Evolutionary conservation across 1,139 yeast species (phyloP), one percentile per base, ranked within the genome.

Genomic region (Chernovozyma sophiae-reginae): DNA sequence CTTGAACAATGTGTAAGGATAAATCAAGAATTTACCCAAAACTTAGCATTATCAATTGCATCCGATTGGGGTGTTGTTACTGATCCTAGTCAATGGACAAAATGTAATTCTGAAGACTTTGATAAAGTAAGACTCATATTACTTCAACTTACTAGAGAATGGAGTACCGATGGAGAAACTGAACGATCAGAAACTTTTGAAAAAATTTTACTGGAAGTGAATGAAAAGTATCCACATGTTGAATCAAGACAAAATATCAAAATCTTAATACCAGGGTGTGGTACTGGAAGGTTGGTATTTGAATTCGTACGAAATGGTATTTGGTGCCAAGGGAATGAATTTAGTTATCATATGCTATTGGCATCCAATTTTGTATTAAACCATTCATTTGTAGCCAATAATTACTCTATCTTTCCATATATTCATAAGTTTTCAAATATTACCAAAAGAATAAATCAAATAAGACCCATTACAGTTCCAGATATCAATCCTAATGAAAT

Each of bases 301-400:
- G 96, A 87, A 35, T 60, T 86, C 36, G 86, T 86, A 1, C 58
- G 55, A 23, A 50, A 68, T 37, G 95, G 96, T 1, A 86, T 81
- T 54, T 60, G 72, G 57, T 77, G 84, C n/a, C 89, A 85, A 47
- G 96, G 96, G 0, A 87, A 86, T 55, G 96, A 89, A 53, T 76
- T 81, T 49, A 81, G 92, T 17, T 82, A 80, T 50, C 94, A 83
- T 51, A 86, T 87, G 95, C 62, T 86, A 3, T 58, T 84, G 16
- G 70, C 81, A 8, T 82, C 94, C 11, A 77, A 76, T 47, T 81
- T 68, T 44, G 58, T 87, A 7, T 56, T 87, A 20, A 86, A 86
- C 51, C 69, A 69, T 39, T 67, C 79, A 22, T 58, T 56, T 27
- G 52, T 56, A 35, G 56, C 62, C 5, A 61, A 72, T 35, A 55